A percentile compares a stretch with the other conserved stretches of the same genome.
phyloP scores from a whole-genome alignment of 2,329 filamentous ascomycete genomes.

The Balansia obtecta region DNA sequence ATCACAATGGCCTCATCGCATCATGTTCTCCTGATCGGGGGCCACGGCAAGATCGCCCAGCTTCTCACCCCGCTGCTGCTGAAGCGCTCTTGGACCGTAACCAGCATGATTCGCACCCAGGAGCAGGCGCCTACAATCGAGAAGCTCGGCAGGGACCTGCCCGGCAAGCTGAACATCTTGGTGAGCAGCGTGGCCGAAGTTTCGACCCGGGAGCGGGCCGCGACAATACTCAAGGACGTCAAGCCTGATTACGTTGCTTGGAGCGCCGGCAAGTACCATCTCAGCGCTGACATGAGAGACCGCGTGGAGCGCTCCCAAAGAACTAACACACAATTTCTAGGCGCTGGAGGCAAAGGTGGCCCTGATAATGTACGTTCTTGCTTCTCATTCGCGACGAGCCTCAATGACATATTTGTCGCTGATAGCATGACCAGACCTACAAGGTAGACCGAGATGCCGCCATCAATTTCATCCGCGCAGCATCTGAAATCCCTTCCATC shows the following conservation, averaged over 20 bases:
- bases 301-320: background rate
- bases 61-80: constrained; percentile 66
- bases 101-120: constrained; percentile 63
- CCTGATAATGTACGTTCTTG: constrained; percentile 29
- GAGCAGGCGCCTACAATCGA: constrained; percentile 54
- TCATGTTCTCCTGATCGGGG: constrained; percentile 63
- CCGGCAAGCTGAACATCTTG: constrained; percentile 55
- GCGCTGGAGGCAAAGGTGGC: constrained; percentile 47
- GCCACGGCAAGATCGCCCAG: constrained; percentile 69
- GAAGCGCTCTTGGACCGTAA: constrained; percentile 62
- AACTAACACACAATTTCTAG: constrained; percentile 16
- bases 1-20: constrained; percentile 19
- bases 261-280: constrained; percentile 45
- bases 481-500: constrained; percentile 39
- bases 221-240: constrained; percentile 46
- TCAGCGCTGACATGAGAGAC: background rate
- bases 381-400: background rate
- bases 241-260: constrained; percentile 56
- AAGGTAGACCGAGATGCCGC: constrained; percentile 53
- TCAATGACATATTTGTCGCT: background rate
- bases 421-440: constrained; percentile 28
- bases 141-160: constrained; percentile 42
- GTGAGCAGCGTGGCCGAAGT: constrained; percentile 62
- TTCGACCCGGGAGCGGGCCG: constrained; percentile 48
- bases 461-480: constrained; percentile 47